Evolutionary conservation across 306 rosid genomes (phyloP), one percentile per base, ranked within the genome.

Genomic region (Astragalus membranaceus): DNA sequence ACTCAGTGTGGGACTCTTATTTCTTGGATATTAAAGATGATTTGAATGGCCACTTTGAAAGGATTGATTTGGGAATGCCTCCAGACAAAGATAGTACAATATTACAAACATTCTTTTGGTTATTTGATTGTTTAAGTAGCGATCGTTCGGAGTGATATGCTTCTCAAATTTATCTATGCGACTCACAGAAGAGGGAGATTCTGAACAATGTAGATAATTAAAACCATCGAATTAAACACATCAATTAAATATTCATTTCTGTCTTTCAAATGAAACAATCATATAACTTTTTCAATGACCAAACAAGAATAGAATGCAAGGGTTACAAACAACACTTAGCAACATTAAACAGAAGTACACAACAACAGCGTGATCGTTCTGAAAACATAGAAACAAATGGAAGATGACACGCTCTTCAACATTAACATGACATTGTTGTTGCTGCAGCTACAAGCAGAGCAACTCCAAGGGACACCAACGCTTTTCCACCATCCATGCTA

Each of bases 381-480:
- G 47, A 66, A 57, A 65, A 72, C 29, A 30, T 10, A 8, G 35
- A 20, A 46, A 29, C 14, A 49, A 5, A 29, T 23, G 35, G 15
- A 11, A 61, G 35, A 70, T 20, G 44, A 33, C 20, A 33, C 30
- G 6, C 10, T 49, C 12, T 48, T 67, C 48, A 44, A 36, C 53
- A n/a, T 76, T 43, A 77, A 64, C 63, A 41, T 23, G 11, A 41
- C 35, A 72, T 15, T 0, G 56, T 56, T 12, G 74, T 42, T 8
- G 53, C 49, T 36, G 35, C 74, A 48, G 44, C 70, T 4, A 33
- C 78, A 47, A 77, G 11, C 5, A 78, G 9, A 20, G 76, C 66
- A 61, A 72, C 36, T 54, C 81, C 82, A 61, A 81, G 12, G 9
- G 75, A 81, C 11, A 61, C 52, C 52, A 32, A 30, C 46, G 46